A percentile compares a stretch with the other conserved stretches of the same genome.
Evolutionary conservation across 1,139 yeast species (phyloP).

Genomic region (Blastobotrys raffinosifermentans): DNA sequence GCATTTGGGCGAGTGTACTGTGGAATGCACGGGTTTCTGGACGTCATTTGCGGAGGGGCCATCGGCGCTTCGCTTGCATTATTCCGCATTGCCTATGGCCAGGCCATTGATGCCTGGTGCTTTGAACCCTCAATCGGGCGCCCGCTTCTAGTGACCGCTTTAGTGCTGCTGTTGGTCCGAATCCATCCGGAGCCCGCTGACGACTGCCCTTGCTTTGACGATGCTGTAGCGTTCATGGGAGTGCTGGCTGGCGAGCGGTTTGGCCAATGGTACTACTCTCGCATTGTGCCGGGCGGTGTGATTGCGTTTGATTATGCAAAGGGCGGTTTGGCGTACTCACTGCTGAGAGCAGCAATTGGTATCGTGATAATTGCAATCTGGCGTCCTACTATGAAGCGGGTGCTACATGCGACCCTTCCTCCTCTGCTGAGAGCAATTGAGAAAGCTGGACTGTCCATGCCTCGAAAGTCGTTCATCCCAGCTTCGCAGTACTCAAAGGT

Average conservation of each 20-base stretch:
- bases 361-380: conserved; percentile 56
- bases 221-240: conserved; percentile 88
- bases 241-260: conserved; percentile 73
- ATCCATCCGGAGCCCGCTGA: conserved; percentile 84
- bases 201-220: conserved; percentile 95
- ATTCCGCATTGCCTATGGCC: conserved; percentile 21
- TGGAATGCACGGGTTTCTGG: conserved; percentile 96
- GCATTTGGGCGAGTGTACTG: conserved; percentile 82
- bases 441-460: conserved; percentile 34
- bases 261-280: conserved; percentile 42
- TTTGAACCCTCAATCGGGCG: conserved; percentile 20
- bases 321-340: conserved; percentile 40
- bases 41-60: conserved; percentile 57
- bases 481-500: conserved; percentile 35
- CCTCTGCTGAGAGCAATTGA: conserved; percentile 35
- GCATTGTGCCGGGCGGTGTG: conserved; percentile 10
- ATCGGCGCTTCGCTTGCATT: conserved; percentile 47
- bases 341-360: conserved; percentile 51
- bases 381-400: conserved; percentile 63
- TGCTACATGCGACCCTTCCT: conserved; percentile 43
- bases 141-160: conserved; percentile 34
- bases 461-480: conserved; percentile 35
- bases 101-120: conserved; percentile 19
- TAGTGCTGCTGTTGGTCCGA: conserved; percentile 47
- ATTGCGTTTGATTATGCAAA: conserved; percentile 39